phyloP scores from a whole-genome alignment of 495 filamentous ascomycete species.

The Neurospora intermedia region DNA sequence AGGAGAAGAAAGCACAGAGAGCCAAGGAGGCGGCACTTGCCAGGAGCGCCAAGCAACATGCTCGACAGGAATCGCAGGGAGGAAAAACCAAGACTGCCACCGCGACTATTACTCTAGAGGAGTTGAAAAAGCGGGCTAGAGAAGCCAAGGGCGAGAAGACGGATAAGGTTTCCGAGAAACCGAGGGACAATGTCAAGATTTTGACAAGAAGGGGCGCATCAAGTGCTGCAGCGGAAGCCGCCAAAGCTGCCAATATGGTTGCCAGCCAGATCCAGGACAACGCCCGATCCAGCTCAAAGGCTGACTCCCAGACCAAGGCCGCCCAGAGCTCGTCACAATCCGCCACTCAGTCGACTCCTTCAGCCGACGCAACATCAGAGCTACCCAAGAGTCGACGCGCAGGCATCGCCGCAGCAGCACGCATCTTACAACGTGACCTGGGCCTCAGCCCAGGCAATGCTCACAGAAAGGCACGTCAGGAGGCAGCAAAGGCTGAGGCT shows the following conservation, averaged over 20 bases:
- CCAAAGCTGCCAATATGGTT: conserved; percentile 34
- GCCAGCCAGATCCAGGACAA: conserved; percentile 23
- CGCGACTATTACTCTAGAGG: conserved; percentile 41
- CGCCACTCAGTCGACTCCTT: background rate
- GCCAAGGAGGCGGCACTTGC: conserved; percentile 53
- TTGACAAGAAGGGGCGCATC: conserved; percentile 55
- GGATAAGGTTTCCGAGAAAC: conserved; percentile 49
- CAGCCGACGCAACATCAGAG: conserved; percentile 12
- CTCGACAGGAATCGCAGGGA: conserved; percentile 33
- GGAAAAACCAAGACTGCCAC: conserved; percentile 39
- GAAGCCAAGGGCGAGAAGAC: conserved; percentile 45
- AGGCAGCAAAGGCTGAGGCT: conserved; percentile 40
- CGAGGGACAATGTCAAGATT: conserved; percentile 71
- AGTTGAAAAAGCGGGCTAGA: conserved; percentile 37
- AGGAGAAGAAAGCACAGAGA: conserved; percentile 83
- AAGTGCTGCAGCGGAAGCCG: conserved; percentile 31
- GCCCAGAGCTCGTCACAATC: background rate
- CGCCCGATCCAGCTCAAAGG: conserved; percentile 3
- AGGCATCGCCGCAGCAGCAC: conserved; percentile 63
- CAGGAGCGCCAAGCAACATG: conserved; percentile 36
- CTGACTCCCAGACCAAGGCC: conserved; percentile 1
- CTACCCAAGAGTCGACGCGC: conserved; percentile 46
- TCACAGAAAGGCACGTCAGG: conserved; percentile 40
- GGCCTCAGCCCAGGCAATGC: conserved; percentile 60
- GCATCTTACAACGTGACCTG: conserved; percentile 82